Conservation (phyloP, 495 filamentous ascomycete genomes). For the Penicillium longicatenatum region DNA sequence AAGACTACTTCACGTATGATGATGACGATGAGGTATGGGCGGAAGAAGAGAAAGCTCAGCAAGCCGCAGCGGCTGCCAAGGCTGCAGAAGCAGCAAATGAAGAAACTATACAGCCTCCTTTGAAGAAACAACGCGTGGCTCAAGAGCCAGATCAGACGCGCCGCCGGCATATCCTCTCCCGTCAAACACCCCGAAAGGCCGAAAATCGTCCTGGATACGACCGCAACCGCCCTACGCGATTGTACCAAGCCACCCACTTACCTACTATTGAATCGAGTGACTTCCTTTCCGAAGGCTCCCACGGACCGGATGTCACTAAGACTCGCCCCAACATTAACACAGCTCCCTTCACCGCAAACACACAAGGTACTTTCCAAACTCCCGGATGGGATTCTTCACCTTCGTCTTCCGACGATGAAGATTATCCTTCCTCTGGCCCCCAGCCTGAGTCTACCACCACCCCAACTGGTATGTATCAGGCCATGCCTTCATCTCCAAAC, state of each 20-base stretch:
- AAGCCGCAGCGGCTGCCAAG: background rate
- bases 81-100: slow-evolving; percentile 1
- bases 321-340: background rate
- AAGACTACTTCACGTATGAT: slow-evolving; percentile 43
- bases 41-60: slow-evolving; percentile 29
- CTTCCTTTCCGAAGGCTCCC: background rate
- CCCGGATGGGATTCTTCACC: background rate
- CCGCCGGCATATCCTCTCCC: background rate
- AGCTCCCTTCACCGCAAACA: background rate
- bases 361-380: slow-evolving; percentile 1
- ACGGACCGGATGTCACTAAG: background rate
- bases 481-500: background rate
- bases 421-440: background rate
- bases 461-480: background rate
- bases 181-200: background rate
- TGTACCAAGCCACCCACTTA: background rate
- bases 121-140: slow-evolving; percentile 8
- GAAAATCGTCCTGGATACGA: slow-evolving; percentile 1
- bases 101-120: background rate
- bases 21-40: slow-evolving; percentile 17
- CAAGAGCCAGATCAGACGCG: background rate
- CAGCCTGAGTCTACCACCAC: background rate
- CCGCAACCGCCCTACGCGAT: background rate
- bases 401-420: background rate
- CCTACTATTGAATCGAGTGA: background rate